Conservation (phyloP, 768 basidiomycete genomes). For the Hortiboletus campestris region DNA sequence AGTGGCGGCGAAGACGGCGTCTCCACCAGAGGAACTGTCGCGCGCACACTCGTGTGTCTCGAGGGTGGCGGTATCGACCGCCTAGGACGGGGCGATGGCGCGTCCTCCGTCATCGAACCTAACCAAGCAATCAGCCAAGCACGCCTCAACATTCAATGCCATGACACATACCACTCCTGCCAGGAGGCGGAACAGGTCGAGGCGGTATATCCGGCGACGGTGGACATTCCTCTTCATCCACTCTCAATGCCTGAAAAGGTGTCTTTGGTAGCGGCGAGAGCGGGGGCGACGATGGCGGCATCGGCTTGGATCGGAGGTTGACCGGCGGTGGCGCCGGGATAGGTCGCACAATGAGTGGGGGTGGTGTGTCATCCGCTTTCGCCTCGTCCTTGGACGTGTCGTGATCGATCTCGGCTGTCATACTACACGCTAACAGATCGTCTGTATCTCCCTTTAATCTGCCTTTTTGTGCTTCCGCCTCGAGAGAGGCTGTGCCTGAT, state of each 20-base stretch:
- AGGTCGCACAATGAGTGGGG: constrained; percentile 31
- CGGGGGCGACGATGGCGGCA: constrained; percentile 15
- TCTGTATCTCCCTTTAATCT: neutral
- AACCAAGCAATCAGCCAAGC: constrained; percentile 1
- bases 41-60: constrained; percentile 23
- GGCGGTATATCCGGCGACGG: constrained; percentile 31
- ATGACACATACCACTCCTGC: constrained; percentile 26
- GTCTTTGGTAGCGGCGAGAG: constrained; percentile 15
- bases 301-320: constrained; percentile 23
- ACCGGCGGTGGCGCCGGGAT: constrained; percentile 33
- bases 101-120: constrained; percentile 17
- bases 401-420: constrained; percentile 2
- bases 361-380: constrained; percentile 27
- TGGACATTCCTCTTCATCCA: constrained; percentile 25
- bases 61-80: constrained; percentile 23
- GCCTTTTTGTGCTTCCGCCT: neutral
- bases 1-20: constrained; percentile 20
- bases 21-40: constrained; percentile 8
- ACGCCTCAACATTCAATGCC: neutral
- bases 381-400: neutral
- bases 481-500: neutral
- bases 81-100: constrained; percentile 9
- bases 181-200: constrained; percentile 30
- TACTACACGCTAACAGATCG: neutral
- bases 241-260: constrained; percentile 8